These are phyloP conservation scores for Thelonectria rubi DNA, from an alignment of 2,329 filamentous ascomycete species.

Conservation along the genomic window DNA sequence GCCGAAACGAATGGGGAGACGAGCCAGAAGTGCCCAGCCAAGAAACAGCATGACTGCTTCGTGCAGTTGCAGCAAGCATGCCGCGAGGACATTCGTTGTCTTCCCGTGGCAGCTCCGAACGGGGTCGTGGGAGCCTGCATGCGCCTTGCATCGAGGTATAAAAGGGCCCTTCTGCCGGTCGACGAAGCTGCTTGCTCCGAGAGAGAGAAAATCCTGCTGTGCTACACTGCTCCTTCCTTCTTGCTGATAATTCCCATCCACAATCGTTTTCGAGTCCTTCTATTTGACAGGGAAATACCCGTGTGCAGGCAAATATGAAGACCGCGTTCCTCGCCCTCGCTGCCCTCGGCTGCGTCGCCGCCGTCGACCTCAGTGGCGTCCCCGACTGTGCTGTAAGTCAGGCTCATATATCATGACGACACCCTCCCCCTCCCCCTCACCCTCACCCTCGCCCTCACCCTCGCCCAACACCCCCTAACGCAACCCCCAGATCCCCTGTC, in stretches of 20 bases:
- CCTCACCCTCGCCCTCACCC: neutral
- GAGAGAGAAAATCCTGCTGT: neutral
- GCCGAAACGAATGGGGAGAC: neutral
- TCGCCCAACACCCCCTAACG: neutral
- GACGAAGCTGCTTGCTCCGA: neutral
- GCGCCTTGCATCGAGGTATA: too few relatives aligned
- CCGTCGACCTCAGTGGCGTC: slow-evolving; percentile 49
- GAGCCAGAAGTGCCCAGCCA: slow-evolving; percentile 1
- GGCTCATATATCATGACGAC: too few relatives aligned
- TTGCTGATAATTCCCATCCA: neutral
- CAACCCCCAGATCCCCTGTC: slow-evolving; percentile 47
- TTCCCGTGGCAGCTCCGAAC: too few relatives aligned
- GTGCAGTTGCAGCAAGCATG: too few relatives aligned
- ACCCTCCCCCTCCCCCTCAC: too few relatives aligned
- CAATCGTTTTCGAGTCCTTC: slow-evolving; percentile 12
- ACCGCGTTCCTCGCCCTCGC: slow-evolving; percentile 46
- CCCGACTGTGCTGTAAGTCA: slow-evolving; percentile 54
- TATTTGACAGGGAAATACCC: neutral
- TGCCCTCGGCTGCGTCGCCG: slow-evolving; percentile 46
- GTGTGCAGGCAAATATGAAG: slow-evolving; percentile 52
- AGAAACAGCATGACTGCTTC: neutral
- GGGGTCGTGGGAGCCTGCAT: neutral
- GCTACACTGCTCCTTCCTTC: neutral
- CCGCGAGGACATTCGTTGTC: too few relatives aligned
- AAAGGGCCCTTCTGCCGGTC: neutral